phyloP scores from a whole-genome alignment of 495 filamentous ascomycete species.

The Cetradonia linearis region DNA sequence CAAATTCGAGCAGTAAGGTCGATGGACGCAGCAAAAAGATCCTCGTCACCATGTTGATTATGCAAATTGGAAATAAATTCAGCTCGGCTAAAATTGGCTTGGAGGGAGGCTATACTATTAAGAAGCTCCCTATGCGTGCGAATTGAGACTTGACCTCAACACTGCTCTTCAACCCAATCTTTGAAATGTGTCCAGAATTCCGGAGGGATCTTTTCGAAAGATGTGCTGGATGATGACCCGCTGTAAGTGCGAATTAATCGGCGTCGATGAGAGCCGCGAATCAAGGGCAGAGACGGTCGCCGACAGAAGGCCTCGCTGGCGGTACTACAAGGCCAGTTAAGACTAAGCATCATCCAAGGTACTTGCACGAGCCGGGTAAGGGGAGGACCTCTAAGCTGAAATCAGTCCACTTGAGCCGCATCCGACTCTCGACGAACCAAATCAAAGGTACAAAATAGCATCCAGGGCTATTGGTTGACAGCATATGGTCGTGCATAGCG shows the following conservation, averaged over 20 bases:
- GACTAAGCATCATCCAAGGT: neutral
- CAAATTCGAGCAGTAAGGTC: constrained; percentile 10
- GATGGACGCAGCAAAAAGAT: constrained; percentile 7
- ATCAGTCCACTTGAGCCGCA: neutral
- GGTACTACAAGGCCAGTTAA: neutral
- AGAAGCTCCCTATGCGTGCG: constrained; percentile 1
- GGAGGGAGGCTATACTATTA: neutral
- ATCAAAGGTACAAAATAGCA: neutral
- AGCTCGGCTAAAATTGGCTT: neutral
- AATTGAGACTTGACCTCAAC: neutral
- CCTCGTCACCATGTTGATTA: neutral
- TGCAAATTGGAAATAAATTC: neutral
- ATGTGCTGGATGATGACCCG: neutral
- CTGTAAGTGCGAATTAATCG: neutral
- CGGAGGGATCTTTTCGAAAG: neutral
- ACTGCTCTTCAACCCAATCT: constrained; percentile 13
- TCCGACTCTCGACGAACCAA: neutral
- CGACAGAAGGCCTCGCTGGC: neutral
- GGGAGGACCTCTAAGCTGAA: neutral
- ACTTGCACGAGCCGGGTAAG: neutral
- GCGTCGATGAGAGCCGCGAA: neutral
- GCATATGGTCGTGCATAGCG: neutral
- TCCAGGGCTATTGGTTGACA: neutral
- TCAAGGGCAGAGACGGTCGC: neutral
- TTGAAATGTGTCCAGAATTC: constrained; percentile 6